These are phyloP conservation scores for Phytophthora podocarpi DNA, from an alignment of 352 stramenopile genomes.

Conservation along the genomic window DNA sequence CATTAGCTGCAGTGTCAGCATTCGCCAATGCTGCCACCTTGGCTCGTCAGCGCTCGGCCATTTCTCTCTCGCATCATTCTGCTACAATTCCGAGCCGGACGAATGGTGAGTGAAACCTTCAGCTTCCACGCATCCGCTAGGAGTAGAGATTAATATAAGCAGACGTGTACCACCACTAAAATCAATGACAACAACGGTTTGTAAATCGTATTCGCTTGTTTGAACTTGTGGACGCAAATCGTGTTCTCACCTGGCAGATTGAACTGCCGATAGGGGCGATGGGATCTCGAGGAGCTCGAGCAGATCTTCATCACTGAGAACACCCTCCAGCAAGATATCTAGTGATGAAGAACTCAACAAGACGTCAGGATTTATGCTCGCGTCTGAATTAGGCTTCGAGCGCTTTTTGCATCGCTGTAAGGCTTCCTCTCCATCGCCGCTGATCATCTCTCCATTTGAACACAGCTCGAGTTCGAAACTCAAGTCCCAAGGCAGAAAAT, in stretches of 20 bases:
- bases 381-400: neutral
- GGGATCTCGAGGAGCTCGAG: constrained; percentile 9
- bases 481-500: constrained; percentile 5
- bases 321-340: neutral
- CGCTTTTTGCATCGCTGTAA: neutral
- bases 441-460: neutral
- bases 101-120: constrained; percentile 20
- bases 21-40: constrained; percentile 55
- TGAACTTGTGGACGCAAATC: too few relatives aligned
- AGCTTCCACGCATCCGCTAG: neutral
- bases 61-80: constrained; percentile 56
- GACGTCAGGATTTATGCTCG: neutral
- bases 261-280: neutral
- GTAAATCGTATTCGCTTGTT: neutral
- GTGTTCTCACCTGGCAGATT: neutral
- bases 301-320: constrained; percentile 21
- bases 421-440: neutral
- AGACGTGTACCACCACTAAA: neutral
- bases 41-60: constrained; percentile 56
- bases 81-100: constrained; percentile 28
- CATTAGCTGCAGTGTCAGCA: constrained; percentile 55
- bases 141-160: neutral
- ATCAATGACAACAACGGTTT: neutral
- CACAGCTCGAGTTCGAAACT: constrained; percentile 2
- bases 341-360: constrained; percentile 1